These are phyloP conservation scores for Harrya chromipes DNA, from an alignment of 768 basidiomycete species.

Conservation along the genomic window DNA sequence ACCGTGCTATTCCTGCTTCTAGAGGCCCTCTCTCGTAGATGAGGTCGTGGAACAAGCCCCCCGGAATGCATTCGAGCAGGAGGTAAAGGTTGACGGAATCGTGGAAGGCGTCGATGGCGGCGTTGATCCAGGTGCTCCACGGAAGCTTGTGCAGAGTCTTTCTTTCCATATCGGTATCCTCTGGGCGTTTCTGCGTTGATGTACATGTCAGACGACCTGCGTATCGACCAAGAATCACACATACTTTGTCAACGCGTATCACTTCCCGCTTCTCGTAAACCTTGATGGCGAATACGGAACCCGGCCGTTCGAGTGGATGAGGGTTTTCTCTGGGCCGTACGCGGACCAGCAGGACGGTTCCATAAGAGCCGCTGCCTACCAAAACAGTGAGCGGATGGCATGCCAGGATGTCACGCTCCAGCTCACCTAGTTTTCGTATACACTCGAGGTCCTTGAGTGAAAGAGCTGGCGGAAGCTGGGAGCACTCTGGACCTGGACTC, in stretches of 20 bases:
- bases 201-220: background rate
- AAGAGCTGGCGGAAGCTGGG: conserved; percentile 28
- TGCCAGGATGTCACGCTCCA: background rate
- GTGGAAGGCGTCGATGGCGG: conserved; percentile 42
- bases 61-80: conserved; percentile 48
- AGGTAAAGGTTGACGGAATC: conserved; percentile 50
- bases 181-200: conserved; percentile 21
- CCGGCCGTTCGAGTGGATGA: conserved; percentile 34
- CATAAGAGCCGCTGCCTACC: conserved; percentile 41
- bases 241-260: conserved; percentile 31
- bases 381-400: background rate
- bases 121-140: conserved; percentile 55
- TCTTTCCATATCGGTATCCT: conserved; percentile 42
- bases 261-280: conserved; percentile 36
- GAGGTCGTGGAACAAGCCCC: conserved; percentile 40
- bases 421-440: conserved; percentile 38
- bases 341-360: conserved; percentile 42
- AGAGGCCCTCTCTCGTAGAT: conserved; percentile 35
- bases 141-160: conserved; percentile 37
- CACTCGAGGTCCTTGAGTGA: conserved; percentile 41
- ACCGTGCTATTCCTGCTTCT: conserved; percentile 34
- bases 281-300: conserved; percentile 48
- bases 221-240: conserved; percentile 4
- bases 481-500: too few relatives aligned
- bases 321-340: conserved; percentile 27